Base-by-base conservation (phyloP, 768 basidiomycete genomes). In the Flagelloscypha sp. region DNA sequence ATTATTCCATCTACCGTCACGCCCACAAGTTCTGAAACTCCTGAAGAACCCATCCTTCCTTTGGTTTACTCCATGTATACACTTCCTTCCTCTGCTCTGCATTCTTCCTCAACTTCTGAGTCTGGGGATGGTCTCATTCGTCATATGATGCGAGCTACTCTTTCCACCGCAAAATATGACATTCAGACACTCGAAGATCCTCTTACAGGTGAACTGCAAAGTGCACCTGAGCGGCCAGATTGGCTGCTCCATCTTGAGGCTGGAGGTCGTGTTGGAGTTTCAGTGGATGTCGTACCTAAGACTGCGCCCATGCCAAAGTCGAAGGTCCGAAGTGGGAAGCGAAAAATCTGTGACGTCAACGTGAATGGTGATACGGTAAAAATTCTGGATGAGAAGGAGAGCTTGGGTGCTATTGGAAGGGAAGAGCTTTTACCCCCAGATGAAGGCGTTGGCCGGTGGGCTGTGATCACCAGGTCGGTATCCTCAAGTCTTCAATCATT, bases 121-220 rank as follows among this genome's bases (percentile, higher is more conserved):
- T 65, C 61, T 30, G 55, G 59, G 6, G 66, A 62, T 11, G 72
- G 65, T 18, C 63, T 80, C 24, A 73, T 75, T 38, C 71, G 88
- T 29, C 89, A 95, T 57, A 57, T 95, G 30, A 44, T 97, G 10
- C 68, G 86, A 32, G 47, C 97, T 34, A 75, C 72, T 24, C 57
- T 95, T 12, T 92, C 92, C 3, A 94, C 88, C 2, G 79, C 85
- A 13, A 82, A 80, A 42, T 87, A 78, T 50, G 76, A 81, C 52
- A 71, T 79, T 29, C 72, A 79, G 21, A 80, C 83, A 2, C 71
- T 93, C 23, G 63, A 72, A 31, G 87, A 94, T 56, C 92, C 92
- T 7, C 61, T 94, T 42, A 84, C 82, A 17, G 82, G 80, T 11
- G 75, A 80, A 58, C 67, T 63, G 36, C 69, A 68, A 29, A 63